Conservation (phyloP, 345 rosid genomes). For the Citrus mangshanensis region DNA sequence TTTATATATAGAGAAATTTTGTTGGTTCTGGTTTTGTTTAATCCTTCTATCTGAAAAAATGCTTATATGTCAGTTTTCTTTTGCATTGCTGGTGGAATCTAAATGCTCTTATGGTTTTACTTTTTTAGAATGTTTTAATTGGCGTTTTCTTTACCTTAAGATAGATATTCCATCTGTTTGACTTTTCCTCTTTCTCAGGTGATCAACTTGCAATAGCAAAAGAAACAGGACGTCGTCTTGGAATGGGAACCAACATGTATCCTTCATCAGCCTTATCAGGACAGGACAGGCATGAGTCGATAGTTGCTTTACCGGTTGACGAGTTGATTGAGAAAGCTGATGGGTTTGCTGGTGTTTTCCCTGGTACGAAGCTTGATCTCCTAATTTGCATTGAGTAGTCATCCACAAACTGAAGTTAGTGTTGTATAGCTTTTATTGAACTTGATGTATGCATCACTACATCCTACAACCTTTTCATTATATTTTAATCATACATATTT, state of each 20-base stretch:
- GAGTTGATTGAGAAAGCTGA: constrained; percentile 62
- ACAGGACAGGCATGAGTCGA: constrained; percentile 52
- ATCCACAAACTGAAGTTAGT: neutral
- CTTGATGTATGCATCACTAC: neutral
- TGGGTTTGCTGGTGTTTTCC: constrained; percentile 71
- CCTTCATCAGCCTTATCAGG: constrained; percentile 62
- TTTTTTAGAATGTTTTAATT: neutral
- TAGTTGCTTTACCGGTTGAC: constrained; percentile 53
- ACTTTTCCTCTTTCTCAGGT: constrained; percentile 21
- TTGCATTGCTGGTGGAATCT: too few species aligned
- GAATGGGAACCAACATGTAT: constrained; percentile 72
- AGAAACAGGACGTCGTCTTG: constrained; percentile 68
- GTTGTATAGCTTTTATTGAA: neutral
- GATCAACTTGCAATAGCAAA: constrained; percentile 68
- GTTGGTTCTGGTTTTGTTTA: neutral
- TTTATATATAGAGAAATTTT: neutral
- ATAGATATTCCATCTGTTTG: neutral
- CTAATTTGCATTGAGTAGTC: neutral
- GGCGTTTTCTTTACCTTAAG: neutral
- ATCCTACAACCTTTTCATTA: neutral
- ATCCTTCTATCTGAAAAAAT: neutral
- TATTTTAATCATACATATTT: neutral
- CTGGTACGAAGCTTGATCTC: constrained; percentile 36
- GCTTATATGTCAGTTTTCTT: neutral
- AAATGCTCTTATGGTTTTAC: neutral